Conservation (phyloP, 2,329 filamentous ascomycete genomes). For the Teratosphaeria pseudoeucalypti region DNA sequence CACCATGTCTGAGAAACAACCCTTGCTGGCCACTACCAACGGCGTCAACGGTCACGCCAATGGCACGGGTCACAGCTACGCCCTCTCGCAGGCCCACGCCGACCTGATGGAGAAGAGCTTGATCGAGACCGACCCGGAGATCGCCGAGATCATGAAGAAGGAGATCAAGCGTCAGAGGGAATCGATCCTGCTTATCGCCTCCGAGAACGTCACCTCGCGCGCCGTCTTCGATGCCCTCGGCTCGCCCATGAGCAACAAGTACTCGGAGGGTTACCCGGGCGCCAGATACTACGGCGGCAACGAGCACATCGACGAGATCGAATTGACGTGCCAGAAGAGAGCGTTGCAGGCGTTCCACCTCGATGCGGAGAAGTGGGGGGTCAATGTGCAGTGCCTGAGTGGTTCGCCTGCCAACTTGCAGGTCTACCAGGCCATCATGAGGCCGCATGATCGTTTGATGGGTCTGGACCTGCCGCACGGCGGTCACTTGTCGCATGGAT, state of each 20-base stretch:
- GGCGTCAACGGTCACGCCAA: conserved; percentile 6
- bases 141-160: conserved; percentile 91
- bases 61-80: conserved; percentile 39
- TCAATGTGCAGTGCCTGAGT: conserved; percentile 92
- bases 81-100: conserved; percentile 55
- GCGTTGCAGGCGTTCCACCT: conserved; percentile 85
- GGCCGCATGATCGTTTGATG: conserved; percentile 92
- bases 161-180: conserved; percentile 96
- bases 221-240: conserved; percentile 97
- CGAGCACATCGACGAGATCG: conserved; percentile 95
- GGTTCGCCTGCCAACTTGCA: conserved; percentile 66
- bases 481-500: conserved; percentile 91
- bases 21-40: conserved; percentile 1
- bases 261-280: conserved; percentile 96
- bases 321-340: conserved; percentile 88
- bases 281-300: conserved; percentile 99
- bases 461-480: conserved; percentile 93
- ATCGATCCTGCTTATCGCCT: conserved; percentile 97
- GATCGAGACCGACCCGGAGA: conserved; percentile 82
- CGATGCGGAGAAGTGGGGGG: conserved; percentile 84
- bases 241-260: conserved; percentile 89
- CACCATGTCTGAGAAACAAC: background rate
- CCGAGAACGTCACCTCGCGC: conserved; percentile 97
- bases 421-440: conserved; percentile 87
- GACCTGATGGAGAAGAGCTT: conserved; percentile 92